Base-by-base conservation (phyloP, 2,329 filamentous ascomycete genomes). In the Alternaria ventricosa region DNA sequence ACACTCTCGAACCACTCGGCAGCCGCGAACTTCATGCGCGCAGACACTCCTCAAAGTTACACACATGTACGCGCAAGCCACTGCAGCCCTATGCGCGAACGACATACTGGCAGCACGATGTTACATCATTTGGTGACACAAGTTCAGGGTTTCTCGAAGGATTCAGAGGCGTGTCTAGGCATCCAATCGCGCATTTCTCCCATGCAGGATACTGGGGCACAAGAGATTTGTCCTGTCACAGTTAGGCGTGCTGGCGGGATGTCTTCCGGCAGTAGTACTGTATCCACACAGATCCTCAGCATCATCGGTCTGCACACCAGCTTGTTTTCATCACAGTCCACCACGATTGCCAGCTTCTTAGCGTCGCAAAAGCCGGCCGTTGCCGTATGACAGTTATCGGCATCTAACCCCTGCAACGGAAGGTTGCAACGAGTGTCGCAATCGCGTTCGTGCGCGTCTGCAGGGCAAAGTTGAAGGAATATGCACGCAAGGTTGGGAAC, bases 81-180 rank as follows among this genome's bases (percentile, higher is more conserved):
- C 33, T 63, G 62, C 58, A 64, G 62, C 62, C 62, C 62, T 64
- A 62, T 64, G 57, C 58, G 33, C 27, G 20, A 33, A 58, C 25
- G 27, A 53, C 44, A 27, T 55, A 27, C 23, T 25, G 25, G 30
- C 36, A 33, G 30, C 46, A 54, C 41, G 12, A 57, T 13, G 58
- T 33, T 57, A 57, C 57, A 61, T 53, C 54, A 57, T 49, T 28
- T 57, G 25, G 41, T 36, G 61, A 61, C 47, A 61, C 57, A 22
- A 45, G 41, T 25, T 46, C 36, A 54, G 51, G 36, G 25, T 64
- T 55, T 30, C 20, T 47, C 18, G 28, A 9, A 56, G 46, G 46
- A 56, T 53, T 56, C 12, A 9, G 18, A 36, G 12, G 18, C 33
- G 23, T 56, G 33, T 20, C 30, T 22, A 18, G 20, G 28, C 56